Evolutionary conservation across 176 grass and related monocot species (phyloP), one percentile per base, ranked within the genome.

Genomic region (Pontederia paniculata): DNA sequence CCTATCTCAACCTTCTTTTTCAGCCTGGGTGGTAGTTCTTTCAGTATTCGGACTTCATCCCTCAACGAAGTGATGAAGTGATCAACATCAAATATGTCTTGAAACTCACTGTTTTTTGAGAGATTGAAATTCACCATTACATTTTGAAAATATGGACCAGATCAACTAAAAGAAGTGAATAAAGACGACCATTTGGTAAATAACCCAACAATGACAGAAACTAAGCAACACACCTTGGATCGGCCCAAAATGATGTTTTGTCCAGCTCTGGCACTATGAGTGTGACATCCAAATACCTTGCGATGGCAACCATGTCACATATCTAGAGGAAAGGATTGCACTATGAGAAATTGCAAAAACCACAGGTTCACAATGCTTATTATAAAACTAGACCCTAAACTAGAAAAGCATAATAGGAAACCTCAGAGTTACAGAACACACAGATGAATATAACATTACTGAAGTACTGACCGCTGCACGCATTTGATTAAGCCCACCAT

Each of bases 401-500:
- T 15, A 3, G 17, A 41, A 17, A 15, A 58, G 19, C 56, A 11
- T 37, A 37, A 37, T 2, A 37, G 28, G 7, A 37, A 6, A 37
- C 28, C 28, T 37, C 28, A 37, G 28, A 37, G 7, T 37, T 37
- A 6, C 28, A 37, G 7, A 37, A 37, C 28, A 37, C 5, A 37
- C 28, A 37, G 28, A 37, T 37, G 28, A 37, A 37, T 31, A 58
- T 37, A 52, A 22, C 22, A 0, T 17, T 67, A 19, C 62, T 13
- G 0, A 1, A 45, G 49, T 64, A 54, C 85, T 84, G 83, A 96
- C 90, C 13, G 85, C 85, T 78, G 85, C 70, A 78, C 90, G 77
- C 89, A 95, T 95, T 71, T 95, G 89, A 69, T 95, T 95, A 58
- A 95, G 89, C 45, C 89, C 89, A 73, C 86, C 91, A 59, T 97